Evolutionary conservation across 108 stramenopile species (phyloP), one percentile per base, ranked within the genome.

Genomic region (Chaetoceros muelleri): DNA sequence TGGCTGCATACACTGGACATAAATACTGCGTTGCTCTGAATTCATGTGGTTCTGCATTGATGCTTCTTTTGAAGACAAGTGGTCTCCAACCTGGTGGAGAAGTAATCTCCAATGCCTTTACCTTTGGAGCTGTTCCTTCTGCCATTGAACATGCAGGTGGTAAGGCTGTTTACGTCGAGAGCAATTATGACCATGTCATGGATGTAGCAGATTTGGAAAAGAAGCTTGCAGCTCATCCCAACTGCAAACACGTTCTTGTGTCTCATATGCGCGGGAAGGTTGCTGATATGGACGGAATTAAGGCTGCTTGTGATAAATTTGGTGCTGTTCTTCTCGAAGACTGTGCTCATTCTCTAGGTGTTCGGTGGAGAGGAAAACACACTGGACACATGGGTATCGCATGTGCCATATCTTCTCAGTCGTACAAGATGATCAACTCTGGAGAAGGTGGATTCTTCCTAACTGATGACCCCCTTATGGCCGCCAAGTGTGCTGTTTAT

Each of bases 251-350:
- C 58, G 78, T 86, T 30, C 74, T 94, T 19, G 73, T 94, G 52
- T 90, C 88, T 23, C 88, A 94, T 76, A 94, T 94, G 93, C 88
- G 93, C 44, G 93, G 93, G 51, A 90, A 94, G 67, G 62, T 94
- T 28, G 85, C 84, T 21, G 87, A 88, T 55, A 94, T 94, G 93
- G 78, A 86, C 52, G 66, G 71, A 30, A 69, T 94, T 63, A 73
- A 69, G 30, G 73, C 62, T 22, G 69, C 77, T 13, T 90, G 88
- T 62, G 85, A 90, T 55, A 56, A 67, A 24, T 58, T 82, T 59
- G 76, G 65, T 27, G 82, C 82, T 48, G 61, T 65, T 30, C 70
- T 94, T 27, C 65, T 90, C 21, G 93, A 94, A 58, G 93, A 94
- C 58, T 86, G 82, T 40, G 93, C 93, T n/a, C 93, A 94, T 58